Conservation (phyloP, 441 rosid species). For the Populus trichocarpa region DNA sequence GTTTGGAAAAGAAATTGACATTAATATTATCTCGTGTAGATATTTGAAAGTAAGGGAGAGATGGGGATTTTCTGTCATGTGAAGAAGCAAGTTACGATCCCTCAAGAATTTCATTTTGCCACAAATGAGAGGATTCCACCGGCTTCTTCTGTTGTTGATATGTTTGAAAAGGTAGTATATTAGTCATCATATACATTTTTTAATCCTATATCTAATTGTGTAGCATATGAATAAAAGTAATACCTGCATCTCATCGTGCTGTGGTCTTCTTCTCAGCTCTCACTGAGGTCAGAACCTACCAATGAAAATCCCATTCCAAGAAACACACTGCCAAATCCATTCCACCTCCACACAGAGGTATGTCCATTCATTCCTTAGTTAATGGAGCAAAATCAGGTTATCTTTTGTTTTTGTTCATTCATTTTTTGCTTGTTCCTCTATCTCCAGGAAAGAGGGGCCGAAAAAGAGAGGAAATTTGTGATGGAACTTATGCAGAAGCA, state of each 20-base stretch:
- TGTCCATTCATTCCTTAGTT: slow-evolving; percentile 5
- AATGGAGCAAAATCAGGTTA: neutral
- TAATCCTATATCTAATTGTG: neutral
- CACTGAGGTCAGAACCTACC: slow-evolving; percentile 68
- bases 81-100: slow-evolving; percentile 78
- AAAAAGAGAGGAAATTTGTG: slow-evolving; percentile 67
- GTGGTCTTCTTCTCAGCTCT: slow-evolving; percentile 48
- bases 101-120: slow-evolving; percentile 90
- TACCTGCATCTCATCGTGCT: neutral
- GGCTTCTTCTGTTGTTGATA: slow-evolving; percentile 52
- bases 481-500: slow-evolving; percentile 57
- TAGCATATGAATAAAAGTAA: neutral
- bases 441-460: slow-evolving; percentile 89
- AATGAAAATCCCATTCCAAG: slow-evolving; percentile 57
- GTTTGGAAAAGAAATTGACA: neutral
- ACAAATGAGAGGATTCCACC: slow-evolving; percentile 88
- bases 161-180: slow-evolving; percentile 70
- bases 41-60: slow-evolving; percentile 96
- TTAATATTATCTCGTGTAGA: slow-evolving; percentile 38
- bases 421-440: slow-evolving; percentile 3
- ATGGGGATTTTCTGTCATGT: slow-evolving; percentile 72
- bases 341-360: slow-evolving; percentile 91
- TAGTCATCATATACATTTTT: neutral
- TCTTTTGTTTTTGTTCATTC: neutral
- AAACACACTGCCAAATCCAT: slow-evolving; percentile 81